Base-by-base conservation (phyloP, 2,329 filamentous ascomycete species). In the Ophiostoma himal-ulmi region DNA sequence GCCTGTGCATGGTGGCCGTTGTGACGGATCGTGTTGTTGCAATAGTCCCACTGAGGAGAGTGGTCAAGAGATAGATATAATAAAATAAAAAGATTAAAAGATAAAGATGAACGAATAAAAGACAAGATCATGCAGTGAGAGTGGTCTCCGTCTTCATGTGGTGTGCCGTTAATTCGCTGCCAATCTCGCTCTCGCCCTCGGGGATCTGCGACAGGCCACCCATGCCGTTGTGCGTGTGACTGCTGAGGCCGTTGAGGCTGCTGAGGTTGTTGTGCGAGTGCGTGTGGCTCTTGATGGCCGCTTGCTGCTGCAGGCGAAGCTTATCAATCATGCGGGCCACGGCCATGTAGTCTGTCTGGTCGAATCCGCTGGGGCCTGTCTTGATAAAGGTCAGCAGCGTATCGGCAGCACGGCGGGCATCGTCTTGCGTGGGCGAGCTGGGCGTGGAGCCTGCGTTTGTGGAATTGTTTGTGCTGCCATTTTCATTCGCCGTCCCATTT, bases 271-370 rank as follows among this genome's bases (percentile, higher is more conserved):
- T 62, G 30, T 30, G 30, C 30, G 30, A 30, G 52, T 48, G 44
- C 5, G 44, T 6, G 34, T 65, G 62, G 20, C 20, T 41, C 36
- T 65, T 65, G 36, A n/a, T 65, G 17, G 36, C 17, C 0, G 36
- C 34, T 8, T 65, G 62, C 57, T 64, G 57, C 62, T 65, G 62
- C 62, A 44, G n/a, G 69, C 54, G 88, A 39, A 97, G 84, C 79
- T 94, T 96, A 79, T 96, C 91, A 78, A 94, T 94, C 73, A 97
- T 81, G 77, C 93, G 92, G 22, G 92, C 84, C 67, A 97, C 88
- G 3, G 88, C 87, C 73, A 91, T 79, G 77, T 90, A 94, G 73
- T 97, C 94, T 75, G 87, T 86, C 66, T 92, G 86, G 76, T 95
- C 91, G 41, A 93, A 86, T 1, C 88, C 89, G 30, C 79, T 82